Evolutionary conservation across 75 land plant genomes (phyloP), one percentile per base, ranked within the genome.

Genomic region (Pinus tabuliformis): DNA sequence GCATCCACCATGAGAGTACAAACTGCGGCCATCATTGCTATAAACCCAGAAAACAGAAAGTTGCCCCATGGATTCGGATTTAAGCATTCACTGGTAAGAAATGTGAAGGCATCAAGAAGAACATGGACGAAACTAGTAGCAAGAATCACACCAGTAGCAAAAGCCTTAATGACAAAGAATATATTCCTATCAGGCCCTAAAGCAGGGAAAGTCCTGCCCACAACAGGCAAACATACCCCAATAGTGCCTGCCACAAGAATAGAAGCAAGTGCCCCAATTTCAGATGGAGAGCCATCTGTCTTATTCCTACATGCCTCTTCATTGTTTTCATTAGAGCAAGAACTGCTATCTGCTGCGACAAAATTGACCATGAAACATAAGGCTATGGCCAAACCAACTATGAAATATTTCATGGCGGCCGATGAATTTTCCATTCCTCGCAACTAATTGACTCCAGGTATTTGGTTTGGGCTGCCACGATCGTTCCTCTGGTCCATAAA

Each of bases 91-190:
- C 75, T 75, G 1, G 71, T 56, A n/a, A 90, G 83, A 18, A 7
- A 57, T 4, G 62, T 59, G 62, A 74, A 82, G 0, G 92, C 85
- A 63, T 87, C 90, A 4, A 87, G 90, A 6, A 90, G 83, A 12
- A 90, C 77, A 75, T 90, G 92, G 7, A 87, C 78, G 57, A 88
- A 83, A 13, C 88, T 90, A 18, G 92, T 90, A 17, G 90, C 81
- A 3, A 90, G 78, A 17, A 90, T 90, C 33, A 90, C 89, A 2
- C 92, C 92, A 3, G 92, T 85, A 5, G 92, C 86, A 57, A 88
- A 87, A 22, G 89, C 86, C 68, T 87, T 85, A 52, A 79, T 70
- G 54, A 82, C 75, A 65, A 90, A 79, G 74, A 90, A 90, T 5
- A 79, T 14, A 75, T 82, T 57, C 6, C 65, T 78, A 9, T 85